Evolutionary conservation across 352 stramenopile species (phyloP), one percentile per base, ranked within the genome.

Genomic region (Phytophthora brassicae): DNA sequence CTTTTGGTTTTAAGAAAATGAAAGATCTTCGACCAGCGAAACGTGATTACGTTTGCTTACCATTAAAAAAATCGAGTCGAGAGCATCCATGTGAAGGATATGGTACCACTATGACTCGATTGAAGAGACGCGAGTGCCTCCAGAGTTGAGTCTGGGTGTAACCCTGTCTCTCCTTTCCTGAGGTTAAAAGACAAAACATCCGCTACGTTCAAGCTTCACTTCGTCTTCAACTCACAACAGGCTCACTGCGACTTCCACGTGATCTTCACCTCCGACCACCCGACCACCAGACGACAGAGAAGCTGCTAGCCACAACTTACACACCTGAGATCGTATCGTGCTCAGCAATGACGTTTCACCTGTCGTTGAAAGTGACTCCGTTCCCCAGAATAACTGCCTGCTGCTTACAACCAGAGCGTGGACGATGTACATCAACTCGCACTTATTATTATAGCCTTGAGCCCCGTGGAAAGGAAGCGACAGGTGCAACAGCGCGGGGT

Each of bases 391-490:
- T n/a, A n/a, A n/a, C n/a, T n/a, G n/a, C n/a, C n/a, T n/a, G n/a
- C n/a, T n/a, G n/a, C n/a, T n/a, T n/a, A n/a, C n/a, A n/a, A n/a
- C n/a, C 62, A 62, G 17, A 66, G 64, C 3, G 68, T 68, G 67
- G 63, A 72, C 74, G 45, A 46, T 75, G 39, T 63, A 79, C 44
- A 66, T 79, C 28, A 67, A 79, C 31, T 71, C 58, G 67, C 57
- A 57, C 59, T 42, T 70, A n/a, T n/a, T n/a, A n/a, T n/a, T n/a
- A n/a, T 79, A 36, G 68, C 33, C 20, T 72, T 79, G 67, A 56
- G 72, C 29, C 66, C 75, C 29, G 42, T 79, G 12, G 70, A 75
- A 33, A 59, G 60, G 19, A 45, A 72, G 44, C 6, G 19, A 17
- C 28, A 64, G 23, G 48, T 70, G 24, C 50, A 48, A 6, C n/a